These are phyloP conservation scores for Hordeum marinum DNA, from an alignment of 176 grass and related monocot species.

Conservation along the genomic window DNA sequence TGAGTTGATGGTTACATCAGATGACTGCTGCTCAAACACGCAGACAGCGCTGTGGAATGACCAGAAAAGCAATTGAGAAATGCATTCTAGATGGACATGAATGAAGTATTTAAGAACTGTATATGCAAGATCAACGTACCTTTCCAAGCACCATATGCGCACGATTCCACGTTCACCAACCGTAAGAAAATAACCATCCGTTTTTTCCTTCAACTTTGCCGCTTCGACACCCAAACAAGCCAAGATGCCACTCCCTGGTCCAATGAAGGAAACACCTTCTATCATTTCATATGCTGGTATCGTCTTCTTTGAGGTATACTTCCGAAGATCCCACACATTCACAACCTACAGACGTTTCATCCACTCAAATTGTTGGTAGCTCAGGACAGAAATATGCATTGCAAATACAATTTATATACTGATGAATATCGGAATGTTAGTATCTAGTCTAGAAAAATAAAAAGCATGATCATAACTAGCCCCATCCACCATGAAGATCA, in stretches of 20 bases:
- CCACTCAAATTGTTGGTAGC: slow-evolving; percentile 3
- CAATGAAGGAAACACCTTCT: slow-evolving; percentile 77
- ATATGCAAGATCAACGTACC: slow-evolving; percentile 39
- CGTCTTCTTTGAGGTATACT: slow-evolving; percentile 81
- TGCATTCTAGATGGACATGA: neutral
- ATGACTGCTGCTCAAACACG: slow-evolving; percentile 73
- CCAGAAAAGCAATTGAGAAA: slow-evolving; percentile 20
- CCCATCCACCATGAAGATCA: neutral
- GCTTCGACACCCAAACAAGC: slow-evolving; percentile 45
- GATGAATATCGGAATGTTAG: slow-evolving; percentile 9
- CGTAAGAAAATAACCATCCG: slow-evolving; percentile 62
- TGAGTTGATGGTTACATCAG: slow-evolving; percentile 64
- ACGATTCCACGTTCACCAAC: slow-evolving; percentile 86
- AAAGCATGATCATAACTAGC: neutral
- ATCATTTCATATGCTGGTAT: slow-evolving; percentile 87
- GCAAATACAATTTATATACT: neutral
- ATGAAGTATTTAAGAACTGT: neutral
- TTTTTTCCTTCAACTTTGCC: slow-evolving; percentile 33
- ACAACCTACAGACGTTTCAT: slow-evolving; percentile 59
- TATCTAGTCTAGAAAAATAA: neutral
- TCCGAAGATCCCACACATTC: slow-evolving; percentile 66
- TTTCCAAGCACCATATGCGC: slow-evolving; percentile 81
- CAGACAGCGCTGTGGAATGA: slow-evolving; percentile 55
- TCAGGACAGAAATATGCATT: slow-evolving; percentile 11
- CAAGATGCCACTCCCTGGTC: slow-evolving; percentile 40